Percentiles rank a stretch among this genome's conserved stretches.
phyloP scores from a whole-genome alignment of 2,329 filamentous ascomycete genomes.

The Paramyrothecium roridum region DNA sequence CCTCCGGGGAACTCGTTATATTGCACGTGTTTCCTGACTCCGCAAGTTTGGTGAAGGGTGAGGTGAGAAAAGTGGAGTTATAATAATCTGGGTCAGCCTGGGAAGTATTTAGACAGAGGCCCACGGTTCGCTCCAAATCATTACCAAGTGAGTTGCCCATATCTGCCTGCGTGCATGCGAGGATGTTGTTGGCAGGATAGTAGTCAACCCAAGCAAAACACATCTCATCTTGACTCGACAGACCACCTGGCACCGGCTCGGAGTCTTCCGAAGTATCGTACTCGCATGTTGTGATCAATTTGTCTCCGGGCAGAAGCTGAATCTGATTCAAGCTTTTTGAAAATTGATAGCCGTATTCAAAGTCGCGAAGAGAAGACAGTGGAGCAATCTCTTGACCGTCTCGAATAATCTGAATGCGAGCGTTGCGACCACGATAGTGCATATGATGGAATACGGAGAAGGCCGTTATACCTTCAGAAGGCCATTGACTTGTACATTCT shows the following conservation, averaged over 20 bases:
- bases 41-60: not conserved
- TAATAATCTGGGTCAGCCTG: not conserved
- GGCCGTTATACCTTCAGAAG: constrained; percentile 4
- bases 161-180: not conserved
- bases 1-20: not conserved
- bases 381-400: constrained; percentile 3
- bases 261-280: constrained; percentile 3
- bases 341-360: constrained; percentile 5
- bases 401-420: constrained; percentile 3
- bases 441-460: constrained; percentile 5
- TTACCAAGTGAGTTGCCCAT: not conserved
- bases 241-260: constrained; percentile 1
- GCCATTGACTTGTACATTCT: constrained; percentile 3
- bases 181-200: constrained; percentile 2
- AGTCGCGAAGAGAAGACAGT: constrained; percentile 3
- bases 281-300: constrained; percentile 3
- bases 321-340: constrained; percentile 4
- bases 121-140: not conserved
- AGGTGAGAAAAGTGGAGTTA: not conserved
- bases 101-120: constrained; percentile 1
- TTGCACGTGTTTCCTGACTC: not conserved
- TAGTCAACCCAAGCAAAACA: constrained; percentile 6
- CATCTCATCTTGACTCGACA: constrained; percentile 3
- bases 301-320: constrained; percentile 2
- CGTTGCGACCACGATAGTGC: constrained; percentile 3